Base-by-base conservation (phyloP, 2,329 filamentous ascomycete species). In the Ophiostoma australiae region DNA sequence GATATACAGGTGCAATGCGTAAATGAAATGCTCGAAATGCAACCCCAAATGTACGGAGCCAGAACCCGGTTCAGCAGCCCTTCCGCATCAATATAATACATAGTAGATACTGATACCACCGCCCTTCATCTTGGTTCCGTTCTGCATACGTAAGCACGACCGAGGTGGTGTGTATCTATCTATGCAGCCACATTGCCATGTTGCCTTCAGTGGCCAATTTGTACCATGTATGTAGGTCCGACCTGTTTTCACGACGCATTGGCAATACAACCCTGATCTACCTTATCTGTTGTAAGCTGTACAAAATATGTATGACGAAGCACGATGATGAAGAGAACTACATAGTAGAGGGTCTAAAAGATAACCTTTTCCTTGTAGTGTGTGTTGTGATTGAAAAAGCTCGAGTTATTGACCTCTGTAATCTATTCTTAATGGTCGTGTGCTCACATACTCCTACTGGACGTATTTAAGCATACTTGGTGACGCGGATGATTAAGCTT, bases 261-360 rank as follows among this genome's bases (percentile, higher is more conserved):
- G 55, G 55, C 55, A 63, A 27, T 63, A 17, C 58, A 27, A 63
- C 58, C 58, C 58, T 61, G 58, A 58, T 58, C 52, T 27, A 27
- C 44, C 44, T 58, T 23, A 8, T 58, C 23, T 55, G 52, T 55
- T 55, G 11, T 17, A 13, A 55, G n/a, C n/a, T 27, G 52, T 27
- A 27, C 39, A 13, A 11, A 58, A 13, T 58, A 27, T 23, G 52
- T 27, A 48, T 48, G 20, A 48, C 44, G 44, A 48, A 7, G 5
- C 8, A 27, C 11, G 27, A 61, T 33, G 11, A 63, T 5, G 27
- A 63, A 31, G 58, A 15, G 17, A 63, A 20, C 23, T 27, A n/a
- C n/a, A n/a, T n/a, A n/a, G n/a, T n/a, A n/a, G 27, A 33, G 58
- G 13, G 11, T 4, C n/a, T 15, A 58, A 58, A 15, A 1, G 17